Base-by-base conservation (phyloP, 225 moss, liverwort and hornwort genomes). In the Pseudoscleropodium purum region DNA sequence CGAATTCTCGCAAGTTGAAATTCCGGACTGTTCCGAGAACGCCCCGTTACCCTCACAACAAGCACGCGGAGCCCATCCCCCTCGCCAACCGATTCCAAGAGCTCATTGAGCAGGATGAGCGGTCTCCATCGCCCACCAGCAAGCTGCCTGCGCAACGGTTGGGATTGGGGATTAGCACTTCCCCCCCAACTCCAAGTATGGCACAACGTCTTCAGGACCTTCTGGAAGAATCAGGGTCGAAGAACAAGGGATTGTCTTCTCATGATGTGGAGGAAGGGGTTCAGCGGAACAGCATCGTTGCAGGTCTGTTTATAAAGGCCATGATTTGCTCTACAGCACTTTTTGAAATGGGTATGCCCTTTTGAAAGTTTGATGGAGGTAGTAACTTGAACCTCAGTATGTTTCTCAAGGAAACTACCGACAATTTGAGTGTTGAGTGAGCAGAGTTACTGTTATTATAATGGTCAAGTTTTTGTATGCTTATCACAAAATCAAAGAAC, bases 11-110 rank as follows among this genome's bases (percentile, higher is more conserved):
- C 52, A 94, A 90, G 82, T 73, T 94, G 82, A 93, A 91, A 60
- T 87, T 80, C 43, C 94, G 91, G 41, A 60, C 91, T 30, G 87
- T 82, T 39, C 90, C 92, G 60, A 89, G 91, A 87, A 81, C 92
- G 18, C 85, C 90, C 7, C 87, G 88, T 1, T 88, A 89, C 78
- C 49, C 75, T 47, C 79, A 87, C 85, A 90, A 78, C 74, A 90
- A 89, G 90, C 88, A 92, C 67, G 90, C 86, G 78, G 92, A 91
- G 83, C 88, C 92, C 75, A 90, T 94, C 30, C 92, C 91, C 39
- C 91, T 94, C n/a, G 94, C 92, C 61, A 92, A 85, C 79, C 91
- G 85, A 75, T 94, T 94, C 54, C 92, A 92, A 57, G 92, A 94
- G 83, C 94, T 94, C 34, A 82, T 94, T 52, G 91, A 93, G 84